Percentiles rank a stretch among this genome's conserved stretches.
Evolutionary conservation across 768 basidiomycete genomes (phyloP).

Genomic region (Hemileccinum rubropunctum): DNA sequence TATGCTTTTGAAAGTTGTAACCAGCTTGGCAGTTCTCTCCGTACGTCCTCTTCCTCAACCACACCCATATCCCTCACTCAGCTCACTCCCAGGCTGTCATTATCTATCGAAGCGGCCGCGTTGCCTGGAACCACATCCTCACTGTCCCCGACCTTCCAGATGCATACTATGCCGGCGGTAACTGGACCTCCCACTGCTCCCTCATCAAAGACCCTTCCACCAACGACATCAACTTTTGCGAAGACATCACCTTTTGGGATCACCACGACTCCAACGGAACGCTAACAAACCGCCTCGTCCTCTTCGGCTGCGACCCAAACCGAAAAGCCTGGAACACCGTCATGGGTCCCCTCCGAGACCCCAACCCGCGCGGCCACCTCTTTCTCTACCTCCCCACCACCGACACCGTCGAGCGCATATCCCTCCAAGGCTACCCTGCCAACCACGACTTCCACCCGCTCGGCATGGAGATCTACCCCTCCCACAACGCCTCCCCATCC

Average conservation of each 20-base stretch:
- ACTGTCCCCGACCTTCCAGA: slow-evolving; percentile 42
- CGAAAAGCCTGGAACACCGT: slow-evolving; percentile 71
- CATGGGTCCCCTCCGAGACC: slow-evolving; percentile 65
- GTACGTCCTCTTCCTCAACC: slow-evolving; percentile 2
- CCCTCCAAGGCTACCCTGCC: slow-evolving; percentile 51
- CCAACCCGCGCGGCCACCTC: slow-evolving; percentile 54
- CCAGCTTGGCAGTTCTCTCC: slow-evolving; percentile 6
- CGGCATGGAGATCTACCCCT: slow-evolving; percentile 59
- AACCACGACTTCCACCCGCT: slow-evolving; percentile 70
- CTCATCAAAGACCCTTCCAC: slow-evolving; percentile 32
- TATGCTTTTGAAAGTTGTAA: slow-evolving; percentile 13
- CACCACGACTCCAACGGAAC: slow-evolving; percentile 38
- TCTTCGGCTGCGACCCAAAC: slow-evolving; percentile 41
- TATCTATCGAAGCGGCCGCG: slow-evolving; percentile 43
- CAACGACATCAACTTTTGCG: slow-evolving; percentile 47
- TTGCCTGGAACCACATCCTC: slow-evolving; percentile 42
- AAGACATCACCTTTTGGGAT: slow-evolving; percentile 69
- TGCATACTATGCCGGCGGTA: slow-evolving; percentile 51
- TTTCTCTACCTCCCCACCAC: slow-evolving; percentile 48
- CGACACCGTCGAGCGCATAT: slow-evolving; percentile 37
- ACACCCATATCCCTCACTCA: background rate
- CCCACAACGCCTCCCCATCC: slow-evolving; percentile 44
- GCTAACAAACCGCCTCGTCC: slow-evolving; percentile 43
- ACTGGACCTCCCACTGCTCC: slow-evolving; percentile 46
- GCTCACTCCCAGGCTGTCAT: slow-evolving; percentile 36